These are phyloP conservation scores for Scheffersomyces spartinae DNA, from an alignment of 805 yeast species.

Conservation along the genomic window DNA sequence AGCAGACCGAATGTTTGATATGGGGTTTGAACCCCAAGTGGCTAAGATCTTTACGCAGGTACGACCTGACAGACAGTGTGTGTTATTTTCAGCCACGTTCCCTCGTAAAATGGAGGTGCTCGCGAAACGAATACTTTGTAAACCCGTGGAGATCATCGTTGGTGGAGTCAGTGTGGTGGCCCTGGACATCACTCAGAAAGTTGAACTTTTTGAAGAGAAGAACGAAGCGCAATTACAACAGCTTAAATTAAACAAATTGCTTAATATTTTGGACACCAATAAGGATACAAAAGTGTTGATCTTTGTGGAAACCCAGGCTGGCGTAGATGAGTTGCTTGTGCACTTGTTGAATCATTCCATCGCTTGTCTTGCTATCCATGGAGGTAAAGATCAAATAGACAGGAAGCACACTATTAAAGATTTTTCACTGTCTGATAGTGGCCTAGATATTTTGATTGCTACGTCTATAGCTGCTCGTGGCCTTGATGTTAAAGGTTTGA, in stretches of 20 bases:
- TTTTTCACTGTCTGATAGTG: slow-evolving; percentile 44
- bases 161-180: slow-evolving; percentile 78
- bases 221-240: slow-evolving; percentile 13
- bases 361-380: slow-evolving; percentile 67
- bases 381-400: slow-evolving; percentile 83
- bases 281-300: slow-evolving; percentile 48
- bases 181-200: slow-evolving; percentile 63
- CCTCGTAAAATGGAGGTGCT: slow-evolving; percentile 68
- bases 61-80: slow-evolving; percentile 81
- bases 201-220: slow-evolving; percentile 45
- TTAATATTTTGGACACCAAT: slow-evolving; percentile 35
- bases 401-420: slow-evolving; percentile 63
- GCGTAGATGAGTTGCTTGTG: slow-evolving; percentile 61
- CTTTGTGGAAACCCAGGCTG: slow-evolving; percentile 82
- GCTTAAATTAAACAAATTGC: slow-evolving; percentile 48
- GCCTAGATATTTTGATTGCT: slow-evolving; percentile 61
- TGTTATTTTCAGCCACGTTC: slow-evolving; percentile 88
- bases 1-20: slow-evolving; percentile 92
- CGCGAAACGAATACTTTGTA: slow-evolving; percentile 50
- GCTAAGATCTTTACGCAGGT: slow-evolving; percentile 64
- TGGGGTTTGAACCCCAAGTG: slow-evolving; percentile 96
- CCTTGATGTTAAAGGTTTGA: slow-evolving; percentile 78
- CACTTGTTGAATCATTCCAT: slow-evolving; percentile 42
- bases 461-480: slow-evolving; percentile 96
- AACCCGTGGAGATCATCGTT: slow-evolving; percentile 67